A percentile compares a stretch with the other conserved stretches of the same genome.
These are phyloP conservation scores for Lasiodiplodia citricola DNA, from an alignment of 2,329 filamentous ascomycete species.

Conservation along the genomic window DNA sequence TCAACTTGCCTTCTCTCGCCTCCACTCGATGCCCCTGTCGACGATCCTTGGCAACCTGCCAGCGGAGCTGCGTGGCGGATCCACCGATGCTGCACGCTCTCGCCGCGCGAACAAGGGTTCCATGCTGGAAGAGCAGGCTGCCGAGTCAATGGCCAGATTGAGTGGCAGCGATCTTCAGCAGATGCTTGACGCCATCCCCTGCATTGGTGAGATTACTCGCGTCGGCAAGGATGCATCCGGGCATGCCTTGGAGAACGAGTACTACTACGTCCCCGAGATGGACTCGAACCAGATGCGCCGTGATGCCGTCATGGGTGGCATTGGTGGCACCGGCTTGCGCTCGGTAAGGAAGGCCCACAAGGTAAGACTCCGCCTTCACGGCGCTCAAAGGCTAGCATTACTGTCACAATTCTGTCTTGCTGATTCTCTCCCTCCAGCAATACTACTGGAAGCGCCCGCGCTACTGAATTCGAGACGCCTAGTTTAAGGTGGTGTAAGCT, in stretches of 20 bases:
- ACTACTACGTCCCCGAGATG: conserved; percentile 91
- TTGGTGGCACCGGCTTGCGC: conserved; percentile 86
- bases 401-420: conserved; percentile 27
- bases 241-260: conserved; percentile 91
- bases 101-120: conserved; percentile 32
- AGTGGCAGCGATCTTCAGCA: conserved; percentile 62
- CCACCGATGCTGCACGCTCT: not conserved
- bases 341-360: conserved; percentile 96
- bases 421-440: conserved; percentile 57
- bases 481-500: not conserved
- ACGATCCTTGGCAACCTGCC: conserved; percentile 89
- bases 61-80: conserved; percentile 43
- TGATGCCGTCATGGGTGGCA: conserved; percentile 80
- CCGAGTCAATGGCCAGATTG: conserved; percentile 37
- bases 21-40: conserved; percentile 89
- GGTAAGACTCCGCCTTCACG: conserved; percentile 62
- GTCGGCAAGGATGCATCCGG: conserved; percentile 96
- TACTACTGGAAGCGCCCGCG: conserved; percentile 72
- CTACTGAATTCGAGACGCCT: conserved; percentile 31
- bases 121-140: conserved; percentile 54
- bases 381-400: not conserved
- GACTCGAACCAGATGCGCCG: conserved; percentile 80
- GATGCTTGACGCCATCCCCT: conserved; percentile 75
- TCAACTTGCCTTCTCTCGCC: conserved; percentile 90
- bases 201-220: conserved; percentile 85